Evolutionary conservation across 139 green algal genomes (phyloP).

Genomic region (Volvox africanus): DNA sequence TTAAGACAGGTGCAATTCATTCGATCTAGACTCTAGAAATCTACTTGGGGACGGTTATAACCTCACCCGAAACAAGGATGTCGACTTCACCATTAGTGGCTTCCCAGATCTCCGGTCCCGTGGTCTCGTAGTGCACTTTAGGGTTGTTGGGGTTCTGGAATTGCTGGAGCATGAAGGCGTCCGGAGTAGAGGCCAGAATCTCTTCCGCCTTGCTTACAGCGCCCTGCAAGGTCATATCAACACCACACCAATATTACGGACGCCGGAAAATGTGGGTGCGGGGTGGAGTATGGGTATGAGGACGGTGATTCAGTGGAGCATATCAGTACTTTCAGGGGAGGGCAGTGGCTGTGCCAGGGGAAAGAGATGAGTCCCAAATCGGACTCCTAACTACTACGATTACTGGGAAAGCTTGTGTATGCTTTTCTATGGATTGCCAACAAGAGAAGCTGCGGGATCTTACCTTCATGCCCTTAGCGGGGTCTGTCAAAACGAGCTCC

Average conservation of each 20-base stretch:
- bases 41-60: too few relatives aligned
- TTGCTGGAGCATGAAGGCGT: slow-evolving; percentile 96
- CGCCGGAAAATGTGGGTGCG: too few relatives aligned
- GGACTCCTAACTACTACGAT: too few relatives aligned
- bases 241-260: too few relatives aligned
- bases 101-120: slow-evolving; percentile 95
- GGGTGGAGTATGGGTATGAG: too few relatives aligned
- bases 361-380: too few relatives aligned
- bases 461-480: slow-evolving; percentile 79
- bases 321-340: too few relatives aligned
- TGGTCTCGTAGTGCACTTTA: slow-evolving; percentile 90
- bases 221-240: background rate
- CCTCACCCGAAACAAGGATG: slow-evolving; percentile 81
- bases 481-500: slow-evolving; percentile 91
- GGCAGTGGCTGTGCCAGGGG: too few relatives aligned
- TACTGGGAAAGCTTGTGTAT: too few relatives aligned
- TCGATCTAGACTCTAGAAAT: too few relatives aligned
- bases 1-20: too few relatives aligned
- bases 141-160: slow-evolving; percentile 99
- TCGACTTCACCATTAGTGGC: slow-evolving; percentile 87
- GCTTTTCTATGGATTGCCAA: background rate
- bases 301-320: too few relatives aligned
- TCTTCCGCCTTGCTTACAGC: slow-evolving; percentile 91
- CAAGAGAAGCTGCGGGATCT: background rate
- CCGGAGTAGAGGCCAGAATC: slow-evolving; percentile 80